Evolutionary conservation across 768 basidiomycete species (phyloP).

Genomic region (Phaeotremella skinneri): DNA sequence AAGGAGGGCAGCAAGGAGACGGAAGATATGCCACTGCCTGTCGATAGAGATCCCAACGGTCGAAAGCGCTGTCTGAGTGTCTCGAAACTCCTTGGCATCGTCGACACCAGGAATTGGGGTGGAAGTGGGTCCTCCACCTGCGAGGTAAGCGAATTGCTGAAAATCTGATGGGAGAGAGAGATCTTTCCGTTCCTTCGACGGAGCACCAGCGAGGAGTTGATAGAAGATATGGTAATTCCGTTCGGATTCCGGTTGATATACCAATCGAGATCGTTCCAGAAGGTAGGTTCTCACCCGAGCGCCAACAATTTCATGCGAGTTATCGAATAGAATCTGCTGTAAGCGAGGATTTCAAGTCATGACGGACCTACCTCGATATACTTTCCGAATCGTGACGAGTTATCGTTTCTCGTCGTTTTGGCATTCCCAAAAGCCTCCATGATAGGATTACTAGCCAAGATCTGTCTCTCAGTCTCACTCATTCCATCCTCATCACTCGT

Average conservation of each 20-base stretch:
- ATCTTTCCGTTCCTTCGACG: conserved; percentile 90
- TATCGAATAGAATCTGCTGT: conserved; percentile 88
- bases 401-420: conserved; percentile 98
- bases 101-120: conserved; percentile 89
- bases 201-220: conserved; percentile 95
- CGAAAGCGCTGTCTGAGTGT: conserved; percentile 89
- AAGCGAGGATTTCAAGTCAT: background rate
- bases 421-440: conserved; percentile 99
- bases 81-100: conserved; percentile 90
- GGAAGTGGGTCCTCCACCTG: conserved; percentile 84
- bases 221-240: conserved; percentile 99
- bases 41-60: conserved; percentile 97
- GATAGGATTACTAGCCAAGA: conserved; percentile 98
- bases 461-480: conserved; percentile 95
- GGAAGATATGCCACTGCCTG: conserved; percentile 93
- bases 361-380: conserved; percentile 81
- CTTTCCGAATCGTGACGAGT: conserved; percentile 98
- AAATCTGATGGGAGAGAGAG: conserved; percentile 83
- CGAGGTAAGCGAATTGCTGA: conserved; percentile 84
- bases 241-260: conserved; percentile 94
- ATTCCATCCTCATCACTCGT: conserved; percentile 51
- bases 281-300: conserved; percentile 98
- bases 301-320: conserved; percentile 92
- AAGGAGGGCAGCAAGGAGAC: conserved; percentile 83
- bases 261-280: conserved; percentile 92